Conservation (phyloP, 2,329 filamentous ascomycete genomes). For the Pseudomassariella vexata region DNA sequence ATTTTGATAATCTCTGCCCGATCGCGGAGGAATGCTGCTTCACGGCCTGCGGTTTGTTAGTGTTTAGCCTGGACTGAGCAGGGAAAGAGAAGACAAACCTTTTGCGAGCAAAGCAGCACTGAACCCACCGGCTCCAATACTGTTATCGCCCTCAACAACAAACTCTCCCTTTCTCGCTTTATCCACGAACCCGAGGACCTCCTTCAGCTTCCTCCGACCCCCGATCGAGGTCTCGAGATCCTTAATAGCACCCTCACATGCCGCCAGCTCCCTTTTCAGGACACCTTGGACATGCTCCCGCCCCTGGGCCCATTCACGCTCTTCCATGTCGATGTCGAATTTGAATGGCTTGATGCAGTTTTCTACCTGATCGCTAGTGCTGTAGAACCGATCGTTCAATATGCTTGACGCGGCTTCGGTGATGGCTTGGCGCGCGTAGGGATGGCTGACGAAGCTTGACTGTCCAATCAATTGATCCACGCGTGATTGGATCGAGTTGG, state of each 20-base stretch:
- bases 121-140: constrained; percentile 87
- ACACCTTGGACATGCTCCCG: constrained; percentile 75
- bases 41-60: constrained; percentile 59
- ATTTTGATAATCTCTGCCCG: constrained; percentile 86
- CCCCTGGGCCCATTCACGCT: constrained; percentile 79
- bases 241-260: constrained; percentile 75
- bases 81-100: constrained; percentile 47
- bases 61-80: background rate
- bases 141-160: constrained; percentile 74
- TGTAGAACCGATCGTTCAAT: constrained; percentile 89
- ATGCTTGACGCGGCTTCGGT: constrained; percentile 85
- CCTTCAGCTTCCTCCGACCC: constrained; percentile 75
- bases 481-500: constrained; percentile 78
- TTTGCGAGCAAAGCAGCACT: constrained; percentile 77
- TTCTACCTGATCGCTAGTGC: constrained; percentile 95
- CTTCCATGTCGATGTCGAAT: constrained; percentile 92
- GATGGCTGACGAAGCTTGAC: constrained; percentile 84
- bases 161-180: constrained; percentile 82
- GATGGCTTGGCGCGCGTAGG: constrained; percentile 89
- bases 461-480: constrained; percentile 72
- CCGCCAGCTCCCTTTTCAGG: constrained; percentile 80
- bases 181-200: constrained; percentile 89
- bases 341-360: constrained; percentile 99
- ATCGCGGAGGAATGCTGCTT: constrained; percentile 90
- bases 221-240: constrained; percentile 72